Base-by-base conservation (phyloP, 2,329 filamentous ascomycete genomes). In the Aspergillus bombycis region DNA sequence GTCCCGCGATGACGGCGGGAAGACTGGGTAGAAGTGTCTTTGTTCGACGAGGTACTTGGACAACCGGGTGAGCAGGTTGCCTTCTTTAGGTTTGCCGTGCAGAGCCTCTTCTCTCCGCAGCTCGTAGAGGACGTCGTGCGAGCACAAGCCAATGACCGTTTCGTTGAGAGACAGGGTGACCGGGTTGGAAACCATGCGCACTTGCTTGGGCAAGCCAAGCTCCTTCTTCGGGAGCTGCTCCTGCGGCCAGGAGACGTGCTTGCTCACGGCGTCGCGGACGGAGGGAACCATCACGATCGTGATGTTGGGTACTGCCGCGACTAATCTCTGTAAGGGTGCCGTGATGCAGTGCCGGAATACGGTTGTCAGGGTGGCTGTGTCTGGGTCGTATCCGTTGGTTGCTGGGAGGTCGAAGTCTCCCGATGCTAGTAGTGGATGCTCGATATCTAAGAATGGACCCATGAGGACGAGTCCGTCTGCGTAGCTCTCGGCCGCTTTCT, bases 101-200 rank as follows among this genome's bases (percentile, higher is more conserved):
- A 82, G 78, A 1, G 90, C 83, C 76, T 96, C 93, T 71, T 94
- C 90, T 30, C 85, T 82, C n/a, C 89, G 85, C 58, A 97, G 80
- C 78, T 97, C 93, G 66, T 88, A 93, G 1, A 99, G 83, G 4
- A 93, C 82, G 74, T 99, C 95, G 72, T 96, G 91, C 0, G 89
- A 90, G 30, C 90, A 93, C 70, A 97, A 85, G 5, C 91, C 93
- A 30, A 97, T 79, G 1, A 94, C 85, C 50, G 90, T 86, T 78
- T 98, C 95, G 78, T 99, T 99, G 67, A 98, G 83, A 7, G 88
- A 92, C 3, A 98, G 79, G 10, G 91, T 93, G 84, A 96, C 94
- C 0, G 95, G 95, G 74, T 98, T 98, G 2, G 93, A 92, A 19
- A 97, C 87, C 70, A 96, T 86, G 61, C 87, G 88, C 12, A 86